Base-by-base conservation (phyloP, 2,329 filamentous ascomycete species). In the Sarocladiaceae sp. region DNA sequence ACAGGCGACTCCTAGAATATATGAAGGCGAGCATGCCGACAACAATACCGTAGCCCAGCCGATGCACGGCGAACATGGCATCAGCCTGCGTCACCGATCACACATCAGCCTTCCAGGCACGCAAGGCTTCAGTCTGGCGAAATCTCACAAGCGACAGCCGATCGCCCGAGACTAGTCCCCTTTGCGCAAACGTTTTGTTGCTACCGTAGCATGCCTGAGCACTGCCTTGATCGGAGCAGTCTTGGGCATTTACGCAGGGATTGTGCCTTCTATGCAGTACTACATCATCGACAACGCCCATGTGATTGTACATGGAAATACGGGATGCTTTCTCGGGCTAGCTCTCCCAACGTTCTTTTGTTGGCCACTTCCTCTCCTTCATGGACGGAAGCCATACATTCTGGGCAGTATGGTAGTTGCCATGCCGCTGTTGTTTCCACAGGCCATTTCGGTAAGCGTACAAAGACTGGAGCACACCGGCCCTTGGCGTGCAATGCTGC, bases 201-300 rank as follows among this genome's bases (percentile, higher is more conserved):
- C 88, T 3, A 67, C 75, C 3, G 80, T 90, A 53, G 83, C 86
- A 10, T 92, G 88, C 62, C 71, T 86, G 57, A 90, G 87, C 59
- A 90, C 87, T 5, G 82, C 84, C 13, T 71, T 90, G 51, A 75
- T 91, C 42, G 88, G 88, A 0, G 71, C 88, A 23, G 73, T 90
- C 20, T 72, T 89, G 53, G 88, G 88, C 1, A 86, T 91, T 20
- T 93, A 91, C 63, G 84, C 86, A 52, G 88, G 88, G 3, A 78
- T 90, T 58, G 87, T 90, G 1, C 87, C 88, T n/a, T 81, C 83
- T 3, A 88, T 92, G 23, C 87, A 91, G 62, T 90, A 90, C 64
- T 84, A 83, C 59, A 80, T 92, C 56, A 83, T 82, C 22, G 87
- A 91, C 59, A 76, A 84, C 55, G 70, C 80, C 40, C 86, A 90